phyloP scores from a whole-genome alignment of 2,329 filamentous ascomycete species.

The Calonectria multiphialidica region DNA sequence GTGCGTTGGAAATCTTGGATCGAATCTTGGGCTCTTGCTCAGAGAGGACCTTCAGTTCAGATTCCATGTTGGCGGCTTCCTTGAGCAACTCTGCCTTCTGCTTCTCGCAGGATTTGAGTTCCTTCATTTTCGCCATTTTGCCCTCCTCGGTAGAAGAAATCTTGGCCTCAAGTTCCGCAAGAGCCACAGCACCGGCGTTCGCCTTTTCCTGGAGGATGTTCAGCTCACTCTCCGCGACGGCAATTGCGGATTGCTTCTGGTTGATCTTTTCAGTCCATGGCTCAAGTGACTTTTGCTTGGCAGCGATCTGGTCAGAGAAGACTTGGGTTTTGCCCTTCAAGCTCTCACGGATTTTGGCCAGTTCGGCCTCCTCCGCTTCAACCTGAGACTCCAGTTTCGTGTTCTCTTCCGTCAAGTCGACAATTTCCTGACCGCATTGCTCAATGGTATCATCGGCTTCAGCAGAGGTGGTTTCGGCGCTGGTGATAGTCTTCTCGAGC shows the following conservation, averaged over 20 bases:
- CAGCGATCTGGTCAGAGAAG: constrained; percentile 91
- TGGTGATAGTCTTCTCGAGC: constrained; percentile 86
- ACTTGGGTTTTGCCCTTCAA: constrained; percentile 96
- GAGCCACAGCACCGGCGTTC: constrained; percentile 85
- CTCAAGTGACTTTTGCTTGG: constrained; percentile 93
- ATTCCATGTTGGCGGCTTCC: constrained; percentile 78
- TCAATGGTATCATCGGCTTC: constrained; percentile 84
- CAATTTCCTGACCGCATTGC: constrained; percentile 83
- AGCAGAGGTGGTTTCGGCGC: constrained; percentile 78
- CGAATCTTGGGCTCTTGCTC: constrained; percentile 86
- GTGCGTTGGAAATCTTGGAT: constrained; percentile 85
- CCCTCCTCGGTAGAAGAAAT: constrained; percentile 78
- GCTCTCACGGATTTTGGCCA: constrained; percentile 84
- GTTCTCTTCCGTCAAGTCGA: constrained; percentile 81
- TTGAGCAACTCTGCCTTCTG: constrained; percentile 80
- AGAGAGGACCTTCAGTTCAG: constrained; percentile 78
- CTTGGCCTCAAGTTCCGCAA: constrained; percentile 87
- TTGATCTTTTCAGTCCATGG: constrained; percentile 98
- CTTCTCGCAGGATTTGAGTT: constrained; percentile 81
- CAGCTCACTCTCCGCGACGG: constrained; percentile 94
- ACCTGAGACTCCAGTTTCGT: constrained; percentile 81
- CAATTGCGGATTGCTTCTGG: constrained; percentile 93
- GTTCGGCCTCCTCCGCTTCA: constrained; percentile 83
- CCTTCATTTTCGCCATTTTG: constrained; percentile 76
- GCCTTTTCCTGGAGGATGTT: constrained; percentile 91